phyloP scores from a whole-genome alignment of 2,329 filamentous ascomycete species.

The Sphaerulina vaccinii region DNA sequence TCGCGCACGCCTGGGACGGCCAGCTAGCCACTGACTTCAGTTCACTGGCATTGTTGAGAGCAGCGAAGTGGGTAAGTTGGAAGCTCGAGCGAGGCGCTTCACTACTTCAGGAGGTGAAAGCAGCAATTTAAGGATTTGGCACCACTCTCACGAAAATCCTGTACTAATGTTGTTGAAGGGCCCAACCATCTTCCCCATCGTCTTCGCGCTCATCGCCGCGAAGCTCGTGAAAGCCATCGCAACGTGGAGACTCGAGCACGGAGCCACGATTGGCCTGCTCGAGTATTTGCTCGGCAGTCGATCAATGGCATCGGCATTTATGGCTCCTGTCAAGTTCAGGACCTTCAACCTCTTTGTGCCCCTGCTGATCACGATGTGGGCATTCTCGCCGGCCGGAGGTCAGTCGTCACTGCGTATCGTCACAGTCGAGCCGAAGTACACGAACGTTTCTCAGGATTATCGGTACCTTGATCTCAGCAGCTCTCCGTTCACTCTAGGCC shows the following conservation, averaged over 20 bases:
- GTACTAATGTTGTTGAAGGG: too few species aligned
- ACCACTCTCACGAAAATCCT: too few species aligned
- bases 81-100: too few species aligned
- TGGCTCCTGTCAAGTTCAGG: conserved; percentile 14
- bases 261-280: conserved; percentile 17
- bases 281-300: conserved; percentile 18
- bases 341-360: conserved; percentile 8
- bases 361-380: conserved; percentile 3
- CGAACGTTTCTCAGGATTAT: conserved; percentile 3
- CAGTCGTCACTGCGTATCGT: conserved; percentile 15
- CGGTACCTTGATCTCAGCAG: conserved; percentile 6
- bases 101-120: too few species aligned
- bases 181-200: conserved; percentile 21
- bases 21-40: too few species aligned
- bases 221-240: conserved; percentile 21
- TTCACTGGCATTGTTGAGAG: too few species aligned
- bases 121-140: too few species aligned
- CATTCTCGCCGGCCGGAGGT: conserved; percentile 5
- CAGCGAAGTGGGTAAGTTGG: too few species aligned
- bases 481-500: neutral
- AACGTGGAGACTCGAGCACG: conserved; percentile 16
- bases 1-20: too few species aligned
- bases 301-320: conserved; percentile 14
- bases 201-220: conserved; percentile 16
- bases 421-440: conserved; percentile 1